A percentile compares a stretch with the other conserved stretches of the same genome.
phyloP scores from a whole-genome alignment of 257 asterid species.

The Przewalskia tangutica region DNA sequence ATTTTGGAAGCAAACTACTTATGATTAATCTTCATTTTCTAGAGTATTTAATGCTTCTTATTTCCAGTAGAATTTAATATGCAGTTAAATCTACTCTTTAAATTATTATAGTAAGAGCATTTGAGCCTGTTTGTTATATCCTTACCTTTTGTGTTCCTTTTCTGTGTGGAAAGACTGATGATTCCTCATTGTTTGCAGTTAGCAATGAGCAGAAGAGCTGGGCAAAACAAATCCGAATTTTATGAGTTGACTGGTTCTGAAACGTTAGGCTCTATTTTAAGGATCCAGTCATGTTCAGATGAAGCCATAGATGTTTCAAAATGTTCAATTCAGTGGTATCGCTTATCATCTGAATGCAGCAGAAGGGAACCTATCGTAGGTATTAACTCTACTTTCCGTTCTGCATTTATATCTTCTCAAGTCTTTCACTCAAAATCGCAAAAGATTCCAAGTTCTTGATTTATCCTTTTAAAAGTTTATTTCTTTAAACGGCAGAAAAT shows the following conservation, averaged over 20 bases:
- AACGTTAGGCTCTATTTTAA: slow-evolving; percentile 68
- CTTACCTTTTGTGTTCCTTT: not conserved
- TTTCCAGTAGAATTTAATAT: not conserved
- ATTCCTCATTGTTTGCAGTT: slow-evolving; percentile 37
- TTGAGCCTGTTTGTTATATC: not conserved
- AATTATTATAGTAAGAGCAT: not conserved
- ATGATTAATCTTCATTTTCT: too few species aligned
- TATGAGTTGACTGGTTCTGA: slow-evolving; percentile 56
- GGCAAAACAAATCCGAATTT: slow-evolving; percentile 29
- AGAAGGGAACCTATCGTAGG: slow-evolving; percentile 89
- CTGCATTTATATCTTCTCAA: not conserved
- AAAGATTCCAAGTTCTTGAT: not conserved
- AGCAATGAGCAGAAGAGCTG: slow-evolving; percentile 61
- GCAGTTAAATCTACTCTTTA: too few species aligned
- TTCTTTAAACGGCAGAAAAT: not conserved
- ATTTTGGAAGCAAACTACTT: too few species aligned
- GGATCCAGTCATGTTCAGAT: slow-evolving; percentile 58
- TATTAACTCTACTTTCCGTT: slow-evolving; percentile 12
- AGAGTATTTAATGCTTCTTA: too few species aligned
- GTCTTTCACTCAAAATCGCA: not conserved
- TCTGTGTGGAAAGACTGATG: not conserved
- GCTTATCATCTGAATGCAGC: slow-evolving; percentile 85
- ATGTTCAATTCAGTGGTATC: slow-evolving; percentile 83
- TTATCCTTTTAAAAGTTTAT: not conserved
- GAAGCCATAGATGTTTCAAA: slow-evolving; percentile 67